These are phyloP conservation scores for Cyberlindnera euphorbiiphila DNA, from an alignment of 805 yeast species.

Conservation along the genomic window DNA sequence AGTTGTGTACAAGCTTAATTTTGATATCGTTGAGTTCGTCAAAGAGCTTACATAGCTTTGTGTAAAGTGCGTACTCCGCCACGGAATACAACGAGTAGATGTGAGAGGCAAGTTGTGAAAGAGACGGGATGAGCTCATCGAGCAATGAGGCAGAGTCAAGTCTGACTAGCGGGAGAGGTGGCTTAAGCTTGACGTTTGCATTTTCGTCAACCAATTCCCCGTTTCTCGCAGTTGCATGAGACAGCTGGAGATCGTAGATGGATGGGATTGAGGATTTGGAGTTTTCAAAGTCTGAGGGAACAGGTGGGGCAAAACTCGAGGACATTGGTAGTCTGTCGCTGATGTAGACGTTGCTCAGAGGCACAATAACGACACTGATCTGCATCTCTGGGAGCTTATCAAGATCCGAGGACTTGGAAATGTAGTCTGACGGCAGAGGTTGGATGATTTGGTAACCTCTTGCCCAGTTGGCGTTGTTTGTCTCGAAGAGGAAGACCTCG, in stretches of 20 bases:
- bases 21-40: conserved; percentile 55
- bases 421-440: conserved; percentile 69
- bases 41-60: conserved; percentile 50
- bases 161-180: conserved; percentile 52
- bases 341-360: conserved; percentile 49
- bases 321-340: conserved; percentile 40
- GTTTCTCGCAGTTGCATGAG: conserved; percentile 30
- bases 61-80: conserved; percentile 63
- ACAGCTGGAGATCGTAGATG: conserved; percentile 32
- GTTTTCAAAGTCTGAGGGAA: conserved; percentile 26
- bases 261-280: conserved; percentile 30
- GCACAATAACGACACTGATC: conserved; percentile 55
- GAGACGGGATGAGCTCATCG: conserved; percentile 55
- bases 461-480: conserved; percentile 62
- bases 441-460: conserved; percentile 69
- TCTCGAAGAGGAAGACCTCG: conserved; percentile 70
- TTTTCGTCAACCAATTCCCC: conserved; percentile 24
- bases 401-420: conserved; percentile 51
- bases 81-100: conserved; percentile 67
- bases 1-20: conserved; percentile 44
- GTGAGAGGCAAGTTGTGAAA: conserved; percentile 57
- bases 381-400: conserved; percentile 60
- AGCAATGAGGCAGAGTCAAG: conserved; percentile 41
- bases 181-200: conserved; percentile 35
- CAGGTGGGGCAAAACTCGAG: conserved; percentile 31